Evolutionary conservation across 2,329 filamentous ascomycete genomes (phyloP).

Genomic region (Geoglossum cookeanum): DNA sequence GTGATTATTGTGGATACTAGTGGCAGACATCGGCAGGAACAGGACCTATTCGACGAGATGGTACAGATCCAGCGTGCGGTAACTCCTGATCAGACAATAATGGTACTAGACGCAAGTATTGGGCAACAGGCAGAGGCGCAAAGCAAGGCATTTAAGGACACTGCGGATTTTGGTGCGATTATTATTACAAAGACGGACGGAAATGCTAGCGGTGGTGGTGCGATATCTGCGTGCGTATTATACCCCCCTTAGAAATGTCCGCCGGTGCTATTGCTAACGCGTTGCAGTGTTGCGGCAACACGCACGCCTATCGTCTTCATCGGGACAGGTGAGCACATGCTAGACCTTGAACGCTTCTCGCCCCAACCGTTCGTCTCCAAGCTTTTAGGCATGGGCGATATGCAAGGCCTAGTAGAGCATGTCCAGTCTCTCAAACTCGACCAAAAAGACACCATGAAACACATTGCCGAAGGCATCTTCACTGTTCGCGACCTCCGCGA

Average conservation of each 20-base stretch:
- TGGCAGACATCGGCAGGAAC: constrained; percentile 84
- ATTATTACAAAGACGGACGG: constrained; percentile 99
- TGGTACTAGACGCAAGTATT: constrained; percentile 93
- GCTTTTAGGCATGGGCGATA: constrained; percentile 90
- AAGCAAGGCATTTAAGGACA: constrained; percentile 90
- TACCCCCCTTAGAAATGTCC: neutral
- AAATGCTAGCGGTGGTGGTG: constrained; percentile 85
- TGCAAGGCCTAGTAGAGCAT: constrained; percentile 86
- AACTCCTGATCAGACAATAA: constrained; percentile 86
- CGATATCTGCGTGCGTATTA: constrained; percentile 54
- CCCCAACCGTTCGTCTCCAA: constrained; percentile 89
- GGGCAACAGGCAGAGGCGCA: constrained; percentile 91
- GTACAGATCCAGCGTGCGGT: constrained; percentile 86
- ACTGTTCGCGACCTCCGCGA: constrained; percentile 86
- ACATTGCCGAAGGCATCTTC: constrained; percentile 92
- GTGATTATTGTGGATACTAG: constrained; percentile 98
- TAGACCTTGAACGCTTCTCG: constrained; percentile 83
- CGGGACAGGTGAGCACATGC: constrained; percentile 91
- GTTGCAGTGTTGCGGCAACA: constrained; percentile 56
- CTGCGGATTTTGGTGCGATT: constrained; percentile 91
- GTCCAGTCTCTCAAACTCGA: constrained; percentile 90
- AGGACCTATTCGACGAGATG: constrained; percentile 94
- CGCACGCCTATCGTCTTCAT: constrained; percentile 96
- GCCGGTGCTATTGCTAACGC: neutral
- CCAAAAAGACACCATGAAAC: constrained; percentile 98